Percentiles rank a stretch among this genome's conserved stretches.
These are phyloP conservation scores for Citrus medica DNA, from an alignment of 345 rosid species.

Conservation along the genomic window DNA sequence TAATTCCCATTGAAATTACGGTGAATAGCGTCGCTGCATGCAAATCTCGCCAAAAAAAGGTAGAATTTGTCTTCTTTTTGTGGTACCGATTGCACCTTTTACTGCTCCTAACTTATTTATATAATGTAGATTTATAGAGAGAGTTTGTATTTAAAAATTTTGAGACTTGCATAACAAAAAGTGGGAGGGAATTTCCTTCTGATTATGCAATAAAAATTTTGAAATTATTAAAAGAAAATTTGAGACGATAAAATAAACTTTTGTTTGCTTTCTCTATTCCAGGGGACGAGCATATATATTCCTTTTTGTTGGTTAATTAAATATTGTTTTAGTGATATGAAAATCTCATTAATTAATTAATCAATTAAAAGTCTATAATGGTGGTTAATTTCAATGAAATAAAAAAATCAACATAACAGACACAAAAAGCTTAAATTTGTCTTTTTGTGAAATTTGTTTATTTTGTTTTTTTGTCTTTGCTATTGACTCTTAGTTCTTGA, in stretches of 20 bases:
- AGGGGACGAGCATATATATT: not conserved
- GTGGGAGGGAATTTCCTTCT: no score
- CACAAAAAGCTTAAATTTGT: constrained; percentile 15
- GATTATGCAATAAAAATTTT: no score
- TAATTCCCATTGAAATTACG: not conserved
- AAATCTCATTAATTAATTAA: not conserved
- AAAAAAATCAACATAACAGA: constrained; percentile 1
- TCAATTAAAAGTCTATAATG: not conserved
- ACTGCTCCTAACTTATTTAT: no score
- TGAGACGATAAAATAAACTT: not conserved
- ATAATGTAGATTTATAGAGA: no score
- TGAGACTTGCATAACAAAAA: no score
- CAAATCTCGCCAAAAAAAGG: not conserved
- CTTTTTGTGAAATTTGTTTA: not conserved
- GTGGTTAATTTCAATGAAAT: constrained; percentile 11
- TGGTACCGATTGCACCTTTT: no score
- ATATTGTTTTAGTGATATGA: not conserved
- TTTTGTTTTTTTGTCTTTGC: not conserved
- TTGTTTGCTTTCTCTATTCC: not conserved
- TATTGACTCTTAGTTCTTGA: not conserved
- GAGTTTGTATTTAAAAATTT: no score
- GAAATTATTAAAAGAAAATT: no score
- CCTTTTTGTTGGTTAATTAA: not conserved
- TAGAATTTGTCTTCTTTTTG: not conserved
- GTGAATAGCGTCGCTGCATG: not conserved